phyloP scores from a whole-genome alignment of 371 early-diverging fungal species.

The Syncephalastrum sp. region DNA sequence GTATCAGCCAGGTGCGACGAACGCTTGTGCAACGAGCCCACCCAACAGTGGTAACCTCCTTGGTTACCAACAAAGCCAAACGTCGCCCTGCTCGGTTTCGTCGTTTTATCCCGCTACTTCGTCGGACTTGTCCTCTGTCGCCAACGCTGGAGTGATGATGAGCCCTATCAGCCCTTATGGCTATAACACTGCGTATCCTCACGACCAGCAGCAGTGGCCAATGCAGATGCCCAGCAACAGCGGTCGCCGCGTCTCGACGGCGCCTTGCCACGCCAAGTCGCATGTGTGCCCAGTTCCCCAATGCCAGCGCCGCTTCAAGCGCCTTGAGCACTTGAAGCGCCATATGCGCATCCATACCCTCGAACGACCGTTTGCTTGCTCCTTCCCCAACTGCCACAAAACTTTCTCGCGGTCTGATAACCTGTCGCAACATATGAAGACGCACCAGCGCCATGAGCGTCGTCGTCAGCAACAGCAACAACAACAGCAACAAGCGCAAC shows the following conservation, averaged over 20 bases:
- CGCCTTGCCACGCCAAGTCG: constrained; percentile 23
- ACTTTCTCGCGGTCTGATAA: constrained; percentile 81
- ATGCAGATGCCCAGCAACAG: not conserved
- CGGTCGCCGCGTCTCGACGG: constrained; percentile 4
- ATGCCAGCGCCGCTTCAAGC: constrained; percentile 68
- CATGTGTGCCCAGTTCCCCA: constrained; percentile 53
- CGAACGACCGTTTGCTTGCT: constrained; percentile 75
- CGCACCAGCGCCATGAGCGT: constrained; percentile 50
- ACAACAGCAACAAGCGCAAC: constrained; percentile 23
- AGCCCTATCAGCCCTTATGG: not conserved
- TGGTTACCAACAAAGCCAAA: too few species aligned
- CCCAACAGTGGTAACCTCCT: too few species aligned
- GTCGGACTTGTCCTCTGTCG: too few species aligned
- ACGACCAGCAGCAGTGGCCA: not conserved
- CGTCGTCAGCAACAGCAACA: constrained; percentile 27
- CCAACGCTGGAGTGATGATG: too few species aligned
- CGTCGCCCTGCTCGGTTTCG: too few species aligned
- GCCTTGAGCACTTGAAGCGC: constrained; percentile 88
- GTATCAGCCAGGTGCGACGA: too few species aligned
- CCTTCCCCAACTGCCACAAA: constrained; percentile 69
- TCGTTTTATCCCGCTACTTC: too few species aligned
- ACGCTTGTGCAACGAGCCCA: too few species aligned
- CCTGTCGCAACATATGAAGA: constrained; percentile 62
- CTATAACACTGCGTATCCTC: constrained; percentile 1
- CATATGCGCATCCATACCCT: constrained; percentile 87